phyloP scores from a whole-genome alignment of 345 rosid species.

The Gossypium sturtianum region DNA sequence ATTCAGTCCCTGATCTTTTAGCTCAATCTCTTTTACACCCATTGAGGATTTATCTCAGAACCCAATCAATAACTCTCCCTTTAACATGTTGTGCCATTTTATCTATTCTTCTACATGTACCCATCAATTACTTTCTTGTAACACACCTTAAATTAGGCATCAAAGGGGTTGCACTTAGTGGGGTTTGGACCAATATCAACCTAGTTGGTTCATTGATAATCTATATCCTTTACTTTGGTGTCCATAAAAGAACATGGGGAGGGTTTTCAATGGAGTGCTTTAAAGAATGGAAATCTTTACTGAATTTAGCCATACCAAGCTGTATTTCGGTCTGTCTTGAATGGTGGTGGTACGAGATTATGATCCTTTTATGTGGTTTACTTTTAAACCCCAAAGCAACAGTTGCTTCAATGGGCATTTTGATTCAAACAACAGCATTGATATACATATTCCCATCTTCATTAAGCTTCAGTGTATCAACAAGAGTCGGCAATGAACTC shows the following conservation, averaged over 20 bases:
- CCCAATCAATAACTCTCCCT: conserved; percentile 74
- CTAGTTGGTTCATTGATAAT: conserved; percentile 46
- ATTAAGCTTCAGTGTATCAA: conserved; percentile 66
- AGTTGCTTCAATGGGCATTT: conserved; percentile 74
- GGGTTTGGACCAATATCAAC: conserved; percentile 63
- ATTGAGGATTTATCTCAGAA: conserved; percentile 68
- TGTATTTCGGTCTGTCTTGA: conserved; percentile 80
- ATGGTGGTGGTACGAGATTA: conserved; percentile 94
- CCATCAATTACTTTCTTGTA: conserved; percentile 54
- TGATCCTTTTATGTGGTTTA: conserved; percentile 65
- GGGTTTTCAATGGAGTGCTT: conserved; percentile 59
- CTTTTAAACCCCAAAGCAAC: conserved; percentile 51
- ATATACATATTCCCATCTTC: conserved; percentile 83
- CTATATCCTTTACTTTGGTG: conserved; percentile 47
- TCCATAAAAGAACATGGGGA: conserved; percentile 47
- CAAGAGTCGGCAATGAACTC: conserved; percentile 65
- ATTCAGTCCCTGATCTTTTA: conserved; percentile 78
- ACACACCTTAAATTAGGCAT: conserved; percentile 49
- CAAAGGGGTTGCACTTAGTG: conserved; percentile 68
- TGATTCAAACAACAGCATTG: conserved; percentile 67
- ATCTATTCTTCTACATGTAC: conserved; percentile 59
- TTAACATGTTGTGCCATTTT: conserved; percentile 55
- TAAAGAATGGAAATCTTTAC: conserved; percentile 46
- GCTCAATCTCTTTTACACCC: conserved; percentile 80
- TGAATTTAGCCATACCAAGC: conserved; percentile 60